phyloP scores from a whole-genome alignment of 352 stramenopile species.

The Pythium brassicae region DNA sequence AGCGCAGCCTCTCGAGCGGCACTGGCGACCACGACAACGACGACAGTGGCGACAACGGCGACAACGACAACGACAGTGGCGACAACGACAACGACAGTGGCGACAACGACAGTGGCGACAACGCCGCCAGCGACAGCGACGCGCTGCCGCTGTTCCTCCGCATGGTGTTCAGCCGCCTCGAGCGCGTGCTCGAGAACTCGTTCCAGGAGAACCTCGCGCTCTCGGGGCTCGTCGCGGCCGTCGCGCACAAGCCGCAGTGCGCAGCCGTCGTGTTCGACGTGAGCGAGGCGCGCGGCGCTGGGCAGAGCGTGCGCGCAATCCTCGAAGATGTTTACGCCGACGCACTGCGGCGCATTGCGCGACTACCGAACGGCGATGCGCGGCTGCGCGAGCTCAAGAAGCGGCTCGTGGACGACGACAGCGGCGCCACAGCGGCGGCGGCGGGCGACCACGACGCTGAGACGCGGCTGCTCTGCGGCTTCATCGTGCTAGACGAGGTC shows the following conservation, averaged over 20 bases:
- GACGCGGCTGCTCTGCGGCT: constrained; percentile 60
- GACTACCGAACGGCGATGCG: constrained; percentile 44
- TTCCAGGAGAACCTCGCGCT: constrained; percentile 81
- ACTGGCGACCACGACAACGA: background rate
- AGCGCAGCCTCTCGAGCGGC: constrained; percentile 7
- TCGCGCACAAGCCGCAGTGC: constrained; percentile 63
- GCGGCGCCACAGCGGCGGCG: constrained; percentile 33
- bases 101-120: background rate
- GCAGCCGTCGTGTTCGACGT: constrained; percentile 51
- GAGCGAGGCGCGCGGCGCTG: constrained; percentile 27
- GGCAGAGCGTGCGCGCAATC: constrained; percentile 65
- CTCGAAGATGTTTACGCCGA: constrained; percentile 78
- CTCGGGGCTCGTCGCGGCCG: constrained; percentile 66
- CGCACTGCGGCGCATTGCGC: constrained; percentile 50
- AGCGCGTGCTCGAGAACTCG: constrained; percentile 76
- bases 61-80: background rate
- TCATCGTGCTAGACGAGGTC: constrained; percentile 81
- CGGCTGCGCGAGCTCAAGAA: constrained; percentile 50
- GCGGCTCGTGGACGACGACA: constrained; percentile 65
- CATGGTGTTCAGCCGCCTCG: constrained; percentile 71
- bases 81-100: background rate
- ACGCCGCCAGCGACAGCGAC: background rate
- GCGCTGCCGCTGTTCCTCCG: constrained; percentile 52
- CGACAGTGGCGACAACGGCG: background rate
- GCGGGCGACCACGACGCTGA: constrained; percentile 65